Evolutionary conservation across 2,329 filamentous ascomycete species (phyloP).

Genomic region (Rhinocladiella mackenziei): DNA sequence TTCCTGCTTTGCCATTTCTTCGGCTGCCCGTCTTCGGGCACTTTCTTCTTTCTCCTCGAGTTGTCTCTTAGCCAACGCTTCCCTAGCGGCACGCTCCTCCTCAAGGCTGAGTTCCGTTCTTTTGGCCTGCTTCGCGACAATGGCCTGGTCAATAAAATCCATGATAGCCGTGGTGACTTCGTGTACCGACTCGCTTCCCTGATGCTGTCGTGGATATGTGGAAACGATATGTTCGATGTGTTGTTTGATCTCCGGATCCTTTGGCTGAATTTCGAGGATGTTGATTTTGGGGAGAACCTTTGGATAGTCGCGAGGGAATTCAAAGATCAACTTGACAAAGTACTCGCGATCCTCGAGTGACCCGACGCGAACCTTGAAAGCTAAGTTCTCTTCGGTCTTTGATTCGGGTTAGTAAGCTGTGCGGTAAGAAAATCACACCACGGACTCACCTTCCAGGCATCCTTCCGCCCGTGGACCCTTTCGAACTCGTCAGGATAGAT

Average conservation of each 20-base stretch:
- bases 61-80: conserved; percentile 17
- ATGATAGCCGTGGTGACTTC: conserved; percentile 26
- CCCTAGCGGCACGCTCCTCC: conserved; percentile 25
- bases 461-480: conserved; percentile 23
- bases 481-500: conserved; percentile 28
- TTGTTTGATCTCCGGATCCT: conserved; percentile 16
- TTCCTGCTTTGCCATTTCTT: conserved; percentile 23
- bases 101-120: conserved; percentile 25
- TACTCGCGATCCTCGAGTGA: conserved; percentile 23
- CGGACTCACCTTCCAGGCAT: conserved; percentile 26
- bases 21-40: conserved; percentile 19
- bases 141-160: conserved; percentile 22
- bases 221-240: conserved; percentile 21
- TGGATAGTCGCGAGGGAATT: conserved; percentile 28
- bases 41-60: conserved; percentile 17
- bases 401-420: background rate
- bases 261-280: conserved; percentile 25
- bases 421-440: background rate
- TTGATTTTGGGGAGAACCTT: conserved; percentile 26
- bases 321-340: conserved; percentile 27
- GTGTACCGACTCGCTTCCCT: conserved; percentile 23
- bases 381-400: conserved; percentile 26
- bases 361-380: conserved; percentile 24
- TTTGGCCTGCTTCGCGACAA: conserved; percentile 17
- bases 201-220: conserved; percentile 17